Evolutionary conservation across 1,284 basidiomycete species (phyloP).

Genomic region (Neolentinus lepideus): DNA sequence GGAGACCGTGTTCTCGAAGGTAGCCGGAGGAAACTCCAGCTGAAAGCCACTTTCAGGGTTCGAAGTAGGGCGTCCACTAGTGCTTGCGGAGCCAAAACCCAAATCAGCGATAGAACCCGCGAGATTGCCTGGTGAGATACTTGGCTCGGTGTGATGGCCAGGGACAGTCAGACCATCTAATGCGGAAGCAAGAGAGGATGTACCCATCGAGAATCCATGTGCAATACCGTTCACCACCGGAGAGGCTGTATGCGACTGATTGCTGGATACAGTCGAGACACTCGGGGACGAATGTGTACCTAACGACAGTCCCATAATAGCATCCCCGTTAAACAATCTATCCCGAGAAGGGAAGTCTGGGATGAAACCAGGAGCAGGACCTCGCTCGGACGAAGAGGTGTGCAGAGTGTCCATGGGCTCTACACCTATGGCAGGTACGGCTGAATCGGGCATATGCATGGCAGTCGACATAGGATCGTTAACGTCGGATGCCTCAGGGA

Average conservation of each 20-base stretch:
- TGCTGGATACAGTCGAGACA: slow-evolving; percentile 31
- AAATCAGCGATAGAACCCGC: slow-evolving; percentile 21
- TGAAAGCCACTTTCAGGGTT: slow-evolving; percentile 22
- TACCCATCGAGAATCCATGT: slow-evolving; percentile 21
- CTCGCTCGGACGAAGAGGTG: slow-evolving; percentile 11
- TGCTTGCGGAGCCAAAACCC: slow-evolving; percentile 20
- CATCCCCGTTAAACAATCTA: slow-evolving; percentile 19
- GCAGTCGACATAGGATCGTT: not conserved
- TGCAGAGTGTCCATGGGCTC: not conserved
- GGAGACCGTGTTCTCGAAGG: slow-evolving; percentile 16
- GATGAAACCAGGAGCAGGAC: slow-evolving; percentile 24
- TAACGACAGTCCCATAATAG: slow-evolving; percentile 19
- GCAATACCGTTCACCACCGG: slow-evolving; percentile 28
- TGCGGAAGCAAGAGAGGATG: slow-evolving; percentile 27
- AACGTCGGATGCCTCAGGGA: not conserved
- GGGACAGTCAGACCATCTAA: slow-evolving; percentile 21
- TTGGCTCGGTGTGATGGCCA: slow-evolving; percentile 25
- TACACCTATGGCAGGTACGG: not conserved
- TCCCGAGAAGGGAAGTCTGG: slow-evolving; percentile 29
- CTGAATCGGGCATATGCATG: not conserved
- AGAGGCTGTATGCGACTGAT: slow-evolving; percentile 32
- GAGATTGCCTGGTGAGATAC: slow-evolving; percentile 25
- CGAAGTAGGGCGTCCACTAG: slow-evolving; percentile 21
- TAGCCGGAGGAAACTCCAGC: slow-evolving; percentile 15
- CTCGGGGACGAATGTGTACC: slow-evolving; percentile 31